These are phyloP conservation scores for Trichosporon ovoides DNA, from an alignment of 1,284 basidiomycete species.

Conservation along the genomic window DNA sequence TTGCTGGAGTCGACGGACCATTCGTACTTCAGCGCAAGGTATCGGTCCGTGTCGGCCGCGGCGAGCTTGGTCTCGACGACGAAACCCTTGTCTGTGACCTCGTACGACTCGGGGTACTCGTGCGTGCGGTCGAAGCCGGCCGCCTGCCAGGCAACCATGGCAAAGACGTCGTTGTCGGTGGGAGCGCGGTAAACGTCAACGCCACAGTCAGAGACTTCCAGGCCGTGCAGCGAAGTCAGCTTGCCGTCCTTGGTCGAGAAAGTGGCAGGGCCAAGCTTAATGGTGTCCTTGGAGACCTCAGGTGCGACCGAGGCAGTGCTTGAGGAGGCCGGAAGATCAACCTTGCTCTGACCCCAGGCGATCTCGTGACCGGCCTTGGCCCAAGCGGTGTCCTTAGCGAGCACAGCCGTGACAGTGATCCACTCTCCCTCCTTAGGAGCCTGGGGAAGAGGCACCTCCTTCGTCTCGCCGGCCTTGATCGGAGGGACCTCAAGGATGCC, in stretches of 20 bases:
- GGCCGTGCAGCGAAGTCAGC: conserved; percentile 5
- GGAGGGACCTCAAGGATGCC: conserved; percentile 12
- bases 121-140: conserved; percentile 24
- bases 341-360: conserved; percentile 24
- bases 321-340: too few species aligned
- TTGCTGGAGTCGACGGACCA: conserved; percentile 10
- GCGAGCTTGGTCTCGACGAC: conserved; percentile 16
- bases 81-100: conserved; percentile 5
- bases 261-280: conserved; percentile 16
- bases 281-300: not conserved
- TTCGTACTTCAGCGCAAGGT: conserved; percentile 16
- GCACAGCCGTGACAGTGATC: conserved; percentile 10
- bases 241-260: conserved; percentile 10
- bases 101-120: conserved; percentile 15
- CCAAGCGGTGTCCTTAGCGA: conserved; percentile 11
- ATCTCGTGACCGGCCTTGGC: conserved; percentile 22
- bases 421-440: conserved; percentile 1
- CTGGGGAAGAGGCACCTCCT: conserved; percentile 2
- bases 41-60: conserved; percentile 17
- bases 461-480: not conserved
- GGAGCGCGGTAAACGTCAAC: conserved; percentile 9
- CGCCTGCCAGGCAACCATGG: not conserved
- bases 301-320: not conserved
- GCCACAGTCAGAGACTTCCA: not conserved
- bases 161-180: conserved; percentile 8